A percentile compares a stretch with the other conserved stretches of the same genome.
phyloP scores from a whole-genome alignment of 176 grass and related monocot species.

The Leersia perrieri region DNA sequence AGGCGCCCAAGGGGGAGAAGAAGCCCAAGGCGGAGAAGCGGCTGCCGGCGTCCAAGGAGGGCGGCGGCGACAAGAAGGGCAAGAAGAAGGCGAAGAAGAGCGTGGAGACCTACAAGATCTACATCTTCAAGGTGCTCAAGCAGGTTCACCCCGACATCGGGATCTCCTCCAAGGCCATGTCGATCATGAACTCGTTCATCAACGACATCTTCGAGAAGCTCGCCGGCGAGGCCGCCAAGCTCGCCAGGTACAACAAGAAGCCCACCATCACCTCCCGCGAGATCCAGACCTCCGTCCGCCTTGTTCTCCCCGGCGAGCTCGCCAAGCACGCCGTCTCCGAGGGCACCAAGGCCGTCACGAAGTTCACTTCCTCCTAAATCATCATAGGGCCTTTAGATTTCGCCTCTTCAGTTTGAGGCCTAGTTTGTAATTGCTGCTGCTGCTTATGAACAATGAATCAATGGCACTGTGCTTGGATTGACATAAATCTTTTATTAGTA shows the following conservation, averaged over 20 bases:
- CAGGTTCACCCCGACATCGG: constrained; percentile 89
- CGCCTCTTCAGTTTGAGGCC: background rate
- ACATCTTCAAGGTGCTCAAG: constrained; percentile 97
- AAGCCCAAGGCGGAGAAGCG: constrained; percentile 44
- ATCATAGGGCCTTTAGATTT: no score
- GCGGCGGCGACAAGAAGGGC: constrained; percentile 29
- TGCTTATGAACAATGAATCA: background rate
- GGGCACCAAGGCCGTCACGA: constrained; percentile 63
- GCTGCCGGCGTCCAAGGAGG: constrained; percentile 37
- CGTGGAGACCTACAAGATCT: constrained; percentile 91
- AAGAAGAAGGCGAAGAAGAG: constrained; percentile 54
- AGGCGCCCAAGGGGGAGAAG: constrained; percentile 20
- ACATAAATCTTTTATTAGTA: background rate
- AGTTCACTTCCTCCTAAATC: constrained; percentile 53
- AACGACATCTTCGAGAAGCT: constrained; percentile 95
- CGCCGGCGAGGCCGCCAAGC: constrained; percentile 33
- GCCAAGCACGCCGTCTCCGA: constrained; percentile 61
- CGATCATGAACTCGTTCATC: constrained; percentile 95
- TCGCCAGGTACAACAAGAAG: constrained; percentile 67
- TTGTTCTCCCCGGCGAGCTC: constrained; percentile 64
- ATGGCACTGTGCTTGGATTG: background rate
- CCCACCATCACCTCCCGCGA: constrained; percentile 59
- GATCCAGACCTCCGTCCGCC: constrained; percentile 68
- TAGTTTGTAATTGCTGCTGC: constrained; percentile 15
- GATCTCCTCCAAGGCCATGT: constrained; percentile 96